Base-by-base conservation (phyloP, 257 asterid genomes). In the Fraxinus excelsior region DNA sequence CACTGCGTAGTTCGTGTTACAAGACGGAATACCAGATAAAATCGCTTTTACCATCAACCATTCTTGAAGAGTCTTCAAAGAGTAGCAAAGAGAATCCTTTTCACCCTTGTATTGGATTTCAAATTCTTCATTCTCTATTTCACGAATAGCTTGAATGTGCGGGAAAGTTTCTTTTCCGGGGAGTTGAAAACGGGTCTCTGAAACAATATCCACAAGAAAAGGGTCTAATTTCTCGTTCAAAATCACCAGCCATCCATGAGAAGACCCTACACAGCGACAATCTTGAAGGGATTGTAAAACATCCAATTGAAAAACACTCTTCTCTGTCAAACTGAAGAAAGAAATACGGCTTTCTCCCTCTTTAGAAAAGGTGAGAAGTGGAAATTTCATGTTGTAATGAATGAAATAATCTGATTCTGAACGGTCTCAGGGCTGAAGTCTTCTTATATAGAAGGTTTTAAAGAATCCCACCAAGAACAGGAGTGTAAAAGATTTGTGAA, bases 231-330 rank as follows among this genome's bases (percentile, higher is more conserved):
- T n/a, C n/a, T 76, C 13, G 21, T 76, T 66, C 74, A 49, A 25
- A 58, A 76, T 9, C 10, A 76, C 67, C 64, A 68, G 19, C 74
- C 75, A 76, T 67, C 74, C 80, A 67, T 76, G 74, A 21, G 80
- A 76, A 21, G 80, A 68, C 35, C 80, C 80, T 28, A 68, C 51
- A 19, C 16, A 23, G 21, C 49, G 64, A 32, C 44, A 66, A 12
- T 60, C 32, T 62, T 62, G n/a, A 38, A 74, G 32, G 25, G 21
- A 16, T 51, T 51, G 62, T 16, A 51, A 1, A 19, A 16, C 25
- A 51, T 51, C 19, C 25, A 18, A 51, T 51, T 51, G 23, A 19
- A 51, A 51, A 51, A 18, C 2, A 18, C 0, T 19, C 9, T 16
- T 51, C 18, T 51, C 25, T 18, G 8, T 5, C 28, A n/a, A 7